Evolutionary conservation across 2,329 filamentous ascomycete genomes (phyloP), one percentile per base, ranked within the genome.

Genomic region (Pseudogymnoascus sp.): DNA sequence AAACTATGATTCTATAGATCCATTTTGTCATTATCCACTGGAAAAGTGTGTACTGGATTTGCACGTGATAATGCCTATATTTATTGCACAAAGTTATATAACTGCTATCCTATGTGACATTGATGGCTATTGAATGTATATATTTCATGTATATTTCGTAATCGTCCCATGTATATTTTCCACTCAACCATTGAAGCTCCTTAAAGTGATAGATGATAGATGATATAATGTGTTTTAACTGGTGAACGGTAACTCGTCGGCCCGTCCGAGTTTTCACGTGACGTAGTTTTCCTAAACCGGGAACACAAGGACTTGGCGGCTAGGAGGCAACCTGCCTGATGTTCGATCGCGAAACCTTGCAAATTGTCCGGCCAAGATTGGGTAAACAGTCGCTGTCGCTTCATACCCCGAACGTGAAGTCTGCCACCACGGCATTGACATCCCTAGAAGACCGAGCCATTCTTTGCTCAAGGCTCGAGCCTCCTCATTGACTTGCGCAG

Each of bases 311-410:
- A 26, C 59, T 61, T 61, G 59, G 59, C 59, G 36, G 59, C n/a
- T 61, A 40, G 34, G 59, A 57, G 59, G 59, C 21, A 31, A 42
- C 59, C 36, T 39, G 39, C 26, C 21, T 18, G 59, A 61, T 40
- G 59, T 40, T 61, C 21, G 59, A 61, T 42, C 59, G 59, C 23
- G 59, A 42, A 61, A 61, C 59, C 59, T 61, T 61, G 59, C 36
- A 61, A 61, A 40, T 40, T 61, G 59, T 31, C 59, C 21, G 36
- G 59, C 59, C 59, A 61, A 42, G 39, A 61, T 61, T 61, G 26
- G 39, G 39, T 42, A 61, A 42, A 61, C 39, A 39, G 59, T 61
- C 31, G 59, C 59, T 40, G 21, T 61, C 39, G 36, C 39, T 40
- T 42, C 59, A 40, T 61, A 39, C 10, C 26, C 36, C 59, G 36